Percentiles rank a stretch among this genome's conserved stretches.
phyloP scores from a whole-genome alignment of 805 yeast genomes.

The Ogataea pini region DNA sequence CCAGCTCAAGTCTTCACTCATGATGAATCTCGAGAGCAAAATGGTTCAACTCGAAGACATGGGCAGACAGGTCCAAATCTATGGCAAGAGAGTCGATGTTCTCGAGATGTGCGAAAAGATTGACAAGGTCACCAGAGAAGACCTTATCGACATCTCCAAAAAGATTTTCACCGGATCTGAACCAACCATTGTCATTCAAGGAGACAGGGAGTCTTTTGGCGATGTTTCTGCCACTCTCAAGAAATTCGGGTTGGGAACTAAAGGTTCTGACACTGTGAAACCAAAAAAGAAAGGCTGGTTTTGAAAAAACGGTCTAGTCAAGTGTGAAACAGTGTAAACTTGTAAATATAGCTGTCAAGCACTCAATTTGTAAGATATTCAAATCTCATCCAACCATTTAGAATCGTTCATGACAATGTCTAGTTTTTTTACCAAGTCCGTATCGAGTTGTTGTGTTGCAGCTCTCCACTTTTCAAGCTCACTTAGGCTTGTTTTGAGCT shows the following conservation, averaged over 20 bases:
- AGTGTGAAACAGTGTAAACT: slow-evolving; percentile 10
- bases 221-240: slow-evolving; percentile 68
- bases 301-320: not conserved
- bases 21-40: slow-evolving; percentile 92
- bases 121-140: slow-evolving; percentile 63
- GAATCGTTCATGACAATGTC: slow-evolving; percentile 8
- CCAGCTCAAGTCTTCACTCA: slow-evolving; percentile 80
- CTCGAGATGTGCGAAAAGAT: slow-evolving; percentile 80
- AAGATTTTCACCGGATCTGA: slow-evolving; percentile 70
- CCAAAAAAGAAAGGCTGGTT: slow-evolving; percentile 27
- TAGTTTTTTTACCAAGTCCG: slow-evolving; percentile 7
- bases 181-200: slow-evolving; percentile 91
- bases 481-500: slow-evolving; percentile 20
- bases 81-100: slow-evolving; percentile 72
- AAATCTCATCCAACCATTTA: slow-evolving; percentile 23
- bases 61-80: slow-evolving; percentile 91
- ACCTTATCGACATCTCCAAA: slow-evolving; percentile 72
- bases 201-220: slow-evolving; percentile 81
- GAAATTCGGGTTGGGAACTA: slow-evolving; percentile 70
- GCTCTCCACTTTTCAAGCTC: slow-evolving; percentile 10
- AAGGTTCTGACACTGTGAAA: slow-evolving; percentile 1
- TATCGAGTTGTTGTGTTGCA: slow-evolving; percentile 4
- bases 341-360: slow-evolving; percentile 1
- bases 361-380: not conserved
- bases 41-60: slow-evolving; percentile 93